phyloP scores from a whole-genome alignment of 192 early-diverging fungal genomes.

The Entomortierella beljakovae region DNA sequence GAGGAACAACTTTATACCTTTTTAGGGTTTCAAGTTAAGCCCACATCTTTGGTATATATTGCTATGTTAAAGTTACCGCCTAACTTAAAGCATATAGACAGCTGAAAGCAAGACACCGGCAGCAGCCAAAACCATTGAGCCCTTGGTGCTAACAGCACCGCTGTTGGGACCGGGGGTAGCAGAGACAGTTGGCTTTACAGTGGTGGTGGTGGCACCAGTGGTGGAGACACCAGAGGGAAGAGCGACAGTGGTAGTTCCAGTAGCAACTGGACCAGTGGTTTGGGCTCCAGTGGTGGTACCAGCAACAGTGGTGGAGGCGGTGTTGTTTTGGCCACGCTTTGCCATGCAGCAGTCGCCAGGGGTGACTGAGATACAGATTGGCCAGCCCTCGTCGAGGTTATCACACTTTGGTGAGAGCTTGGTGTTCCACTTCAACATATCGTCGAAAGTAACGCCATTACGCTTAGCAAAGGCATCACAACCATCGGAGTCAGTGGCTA shows the following conservation, averaged over 20 bases:
- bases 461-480: conserved; percentile 13
- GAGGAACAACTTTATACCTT: too few species aligned
- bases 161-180: not conserved
- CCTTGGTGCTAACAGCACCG: conserved; percentile 10
- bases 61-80: too few species aligned
- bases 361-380: conserved; percentile 34
- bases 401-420: not conserved
- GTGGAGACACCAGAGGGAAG: not conserved
- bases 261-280: conserved; percentile 1
- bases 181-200: not conserved
- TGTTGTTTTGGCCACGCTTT: not conserved
- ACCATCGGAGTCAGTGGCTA: conserved; percentile 11
- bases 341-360: conserved; percentile 9
- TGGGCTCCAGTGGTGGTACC: not conserved
- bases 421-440: conserved; percentile 21
- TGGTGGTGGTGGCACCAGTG: not conserved
- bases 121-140: conserved; percentile 36
- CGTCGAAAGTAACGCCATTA: conserved; percentile 3
- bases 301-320: not conserved
- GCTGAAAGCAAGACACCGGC: conserved; percentile 23
- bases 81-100: conserved; percentile 45
- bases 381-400: conserved; percentile 18
- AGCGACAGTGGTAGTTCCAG: not conserved
- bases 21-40: too few species aligned
- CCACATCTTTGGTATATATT: too few species aligned